Percentiles rank a stretch among this genome's conserved stretches.
Evolutionary conservation across 2,329 filamentous ascomycete genomes (phyloP).

Genomic region (Lecanosticta acicola): DNA sequence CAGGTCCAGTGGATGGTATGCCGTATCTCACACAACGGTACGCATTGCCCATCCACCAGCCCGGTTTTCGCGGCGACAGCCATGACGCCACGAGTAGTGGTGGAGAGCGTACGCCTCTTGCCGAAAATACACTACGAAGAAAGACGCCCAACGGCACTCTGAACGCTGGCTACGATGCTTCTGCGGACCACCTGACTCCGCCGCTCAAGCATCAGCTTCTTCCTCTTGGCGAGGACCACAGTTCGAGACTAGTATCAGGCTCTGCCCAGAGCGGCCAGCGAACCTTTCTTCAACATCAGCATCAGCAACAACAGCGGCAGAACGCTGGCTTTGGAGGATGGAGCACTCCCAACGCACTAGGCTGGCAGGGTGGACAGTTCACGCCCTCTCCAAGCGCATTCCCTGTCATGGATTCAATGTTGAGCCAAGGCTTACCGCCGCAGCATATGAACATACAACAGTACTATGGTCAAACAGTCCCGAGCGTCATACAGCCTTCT

Average conservation of each 20-base stretch:
- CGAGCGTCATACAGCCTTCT: constrained; percentile 55
- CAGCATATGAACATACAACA: constrained; percentile 30
- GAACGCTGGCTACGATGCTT: constrained; percentile 84
- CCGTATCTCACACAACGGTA: constrained; percentile 28
- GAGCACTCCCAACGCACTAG: constrained; percentile 6
- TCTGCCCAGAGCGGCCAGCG: constrained; percentile 21
- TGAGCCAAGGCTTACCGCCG: constrained; percentile 50
- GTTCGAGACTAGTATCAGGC: constrained; percentile 31
- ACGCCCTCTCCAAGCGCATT: constrained; percentile 20
- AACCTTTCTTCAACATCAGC: constrained; percentile 29
- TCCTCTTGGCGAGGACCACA: constrained; percentile 46
- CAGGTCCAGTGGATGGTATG: constrained; percentile 19
- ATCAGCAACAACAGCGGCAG: constrained; percentile 27
- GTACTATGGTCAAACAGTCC: constrained; percentile 45
- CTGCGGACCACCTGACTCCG: constrained; percentile 34
- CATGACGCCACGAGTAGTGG: constrained; percentile 13
- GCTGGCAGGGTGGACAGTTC: constrained; percentile 15
- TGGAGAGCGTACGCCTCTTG: constrained; percentile 29
- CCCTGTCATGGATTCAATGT: constrained; percentile 55
- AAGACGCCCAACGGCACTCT: constrained; percentile 95
- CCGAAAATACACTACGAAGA: constrained; percentile 74
- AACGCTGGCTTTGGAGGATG: constrained; percentile 13
- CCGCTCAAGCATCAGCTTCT: constrained; percentile 75
- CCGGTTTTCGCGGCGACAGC: constrained; percentile 11
- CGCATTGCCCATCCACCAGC: constrained; percentile 29